phyloP scores from a whole-genome alignment of 2,329 filamentous ascomycete genomes.

The Colletotrichum truncatum region DNA sequence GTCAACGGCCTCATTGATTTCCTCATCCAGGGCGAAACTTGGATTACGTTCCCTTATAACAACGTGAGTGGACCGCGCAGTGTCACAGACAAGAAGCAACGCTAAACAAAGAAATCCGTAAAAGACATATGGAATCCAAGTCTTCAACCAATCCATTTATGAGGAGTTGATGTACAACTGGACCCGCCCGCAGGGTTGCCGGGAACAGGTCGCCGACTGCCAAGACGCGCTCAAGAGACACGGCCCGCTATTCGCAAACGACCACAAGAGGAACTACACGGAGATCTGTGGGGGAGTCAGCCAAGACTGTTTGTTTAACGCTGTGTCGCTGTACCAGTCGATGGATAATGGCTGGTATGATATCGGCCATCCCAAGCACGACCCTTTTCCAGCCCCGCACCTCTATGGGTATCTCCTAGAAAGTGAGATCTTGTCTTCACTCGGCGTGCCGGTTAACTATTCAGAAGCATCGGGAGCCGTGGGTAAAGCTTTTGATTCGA shows the following conservation, averaged over 20 bases:
- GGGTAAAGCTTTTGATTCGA: constrained; percentile 4
- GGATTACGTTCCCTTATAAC: constrained; percentile 65
- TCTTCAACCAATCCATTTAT: constrained; percentile 51
- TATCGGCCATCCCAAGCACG: constrained; percentile 30
- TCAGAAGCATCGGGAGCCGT: constrained; percentile 38
- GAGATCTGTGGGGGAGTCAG: constrained; percentile 16
- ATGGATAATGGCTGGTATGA: constrained; percentile 33
- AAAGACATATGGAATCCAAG: constrained; percentile 67
- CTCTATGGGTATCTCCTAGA: constrained; percentile 32
- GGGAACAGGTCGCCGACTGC: constrained; percentile 62
- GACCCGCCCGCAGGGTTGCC: constrained; percentile 56
- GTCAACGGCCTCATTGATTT: constrained; percentile 77
- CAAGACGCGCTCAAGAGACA: constrained; percentile 44
- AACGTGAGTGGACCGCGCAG: constrained; percentile 51
- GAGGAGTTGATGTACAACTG: constrained; percentile 43
- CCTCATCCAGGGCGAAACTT: constrained; percentile 65
- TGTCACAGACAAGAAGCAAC: accelerated
- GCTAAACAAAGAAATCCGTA: background rate
- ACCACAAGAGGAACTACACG: constrained; percentile 28
- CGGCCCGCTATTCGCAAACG: constrained; percentile 34
- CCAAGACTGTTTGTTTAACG: constrained; percentile 37
- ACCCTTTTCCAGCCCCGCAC: constrained; percentile 31
- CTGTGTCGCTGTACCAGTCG: constrained; percentile 10
- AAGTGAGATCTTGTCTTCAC: constrained; percentile 58
- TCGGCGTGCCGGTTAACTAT: constrained; percentile 70